phyloP scores from a whole-genome alignment of 2,329 filamentous ascomycete genomes.

The Ambrosiella xylebori region DNA sequence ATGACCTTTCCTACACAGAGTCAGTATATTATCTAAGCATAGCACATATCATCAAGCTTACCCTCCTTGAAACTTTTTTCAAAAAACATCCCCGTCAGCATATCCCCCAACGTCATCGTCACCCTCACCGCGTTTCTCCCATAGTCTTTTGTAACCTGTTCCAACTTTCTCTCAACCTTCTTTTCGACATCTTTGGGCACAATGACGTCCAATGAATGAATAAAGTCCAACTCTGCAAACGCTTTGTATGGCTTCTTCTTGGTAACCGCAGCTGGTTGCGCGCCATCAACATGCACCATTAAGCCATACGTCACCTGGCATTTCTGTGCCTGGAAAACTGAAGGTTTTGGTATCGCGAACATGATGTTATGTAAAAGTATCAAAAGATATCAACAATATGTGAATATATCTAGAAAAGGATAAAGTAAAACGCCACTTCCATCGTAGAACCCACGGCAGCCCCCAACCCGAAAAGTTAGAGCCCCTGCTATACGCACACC shows the following conservation, averaged over 20 bases:
- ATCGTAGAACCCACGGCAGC: background rate
- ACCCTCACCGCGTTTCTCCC: slow-evolving; percentile 46
- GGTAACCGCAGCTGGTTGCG: slow-evolving; percentile 40
- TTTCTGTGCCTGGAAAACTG: slow-evolving; percentile 42
- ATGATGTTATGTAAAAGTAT: slow-evolving; percentile 19
- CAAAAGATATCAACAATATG: background rate
- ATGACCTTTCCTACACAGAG: slow-evolving; percentile 48
- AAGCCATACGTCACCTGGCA: slow-evolving; percentile 56
- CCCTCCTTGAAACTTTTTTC: slow-evolving; percentile 69
- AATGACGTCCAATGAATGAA: slow-evolving; percentile 57
- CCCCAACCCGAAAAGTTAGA: background rate
- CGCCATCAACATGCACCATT: slow-evolving; percentile 52
- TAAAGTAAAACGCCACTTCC: background rate
- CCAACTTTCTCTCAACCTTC: slow-evolving; percentile 27
- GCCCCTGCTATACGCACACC: background rate
- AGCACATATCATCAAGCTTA: slow-evolving; percentile 18
- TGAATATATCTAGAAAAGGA: background rate
- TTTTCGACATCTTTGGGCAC: slow-evolving; percentile 46
- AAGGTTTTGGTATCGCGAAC: slow-evolving; percentile 28
- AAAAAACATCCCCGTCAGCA: slow-evolving; percentile 63
- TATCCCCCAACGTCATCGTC: slow-evolving; percentile 51
- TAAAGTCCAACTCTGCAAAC: slow-evolving; percentile 46
- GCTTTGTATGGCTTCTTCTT: slow-evolving; percentile 60
- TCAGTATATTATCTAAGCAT: background rate
- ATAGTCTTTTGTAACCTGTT: slow-evolving; percentile 7